Conservation (phyloP, 768 basidiomycete species). For the Suillus discolor region DNA sequence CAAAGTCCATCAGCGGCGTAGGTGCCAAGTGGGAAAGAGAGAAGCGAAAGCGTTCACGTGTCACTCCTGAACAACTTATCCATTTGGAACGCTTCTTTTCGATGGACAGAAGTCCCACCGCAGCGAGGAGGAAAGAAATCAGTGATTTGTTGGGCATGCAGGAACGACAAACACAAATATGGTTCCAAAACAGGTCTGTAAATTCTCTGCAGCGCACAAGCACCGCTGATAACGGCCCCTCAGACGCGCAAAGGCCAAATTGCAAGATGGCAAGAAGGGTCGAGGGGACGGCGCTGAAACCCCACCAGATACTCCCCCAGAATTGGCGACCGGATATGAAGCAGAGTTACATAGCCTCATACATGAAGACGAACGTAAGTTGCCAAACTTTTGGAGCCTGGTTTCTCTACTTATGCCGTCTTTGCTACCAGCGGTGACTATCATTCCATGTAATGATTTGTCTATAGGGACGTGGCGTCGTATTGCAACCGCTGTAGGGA, state of each 20-base stretch:
- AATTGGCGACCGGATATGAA: conserved; percentile 54
- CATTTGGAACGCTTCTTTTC: conserved; percentile 74
- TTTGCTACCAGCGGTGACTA: conserved; percentile 55
- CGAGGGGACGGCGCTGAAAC: conserved; percentile 37
- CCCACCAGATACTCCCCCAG: conserved; percentile 53
- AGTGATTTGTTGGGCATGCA: conserved; percentile 77
- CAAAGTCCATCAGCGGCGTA: conserved; percentile 28
- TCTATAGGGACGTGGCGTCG: conserved; percentile 81
- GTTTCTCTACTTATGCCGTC: neutral
- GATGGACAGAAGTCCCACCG: conserved; percentile 70
- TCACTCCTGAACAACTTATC: conserved; percentile 78
- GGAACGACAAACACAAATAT: conserved; percentile 86
- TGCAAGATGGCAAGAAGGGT: conserved; percentile 60
- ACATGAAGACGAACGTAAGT: conserved; percentile 78
- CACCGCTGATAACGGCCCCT: conserved; percentile 7
- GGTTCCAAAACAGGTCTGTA: conserved; percentile 79
- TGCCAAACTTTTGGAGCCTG: neutral
- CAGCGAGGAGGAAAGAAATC: conserved; percentile 71
- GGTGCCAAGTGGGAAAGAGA: conserved; percentile 44
- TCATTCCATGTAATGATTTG: conserved; percentile 77
- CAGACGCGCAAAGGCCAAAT: conserved; percentile 83
- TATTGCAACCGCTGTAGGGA: conserved; percentile 54
- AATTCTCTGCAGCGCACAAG: neutral
- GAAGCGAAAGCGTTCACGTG: conserved; percentile 75
- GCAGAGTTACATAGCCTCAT: conserved; percentile 64